A percentile compares a stretch with the other conserved stretches of the same genome.
phyloP scores from a whole-genome alignment of 768 basidiomycete species.

The Termitomyces sp. region DNA sequence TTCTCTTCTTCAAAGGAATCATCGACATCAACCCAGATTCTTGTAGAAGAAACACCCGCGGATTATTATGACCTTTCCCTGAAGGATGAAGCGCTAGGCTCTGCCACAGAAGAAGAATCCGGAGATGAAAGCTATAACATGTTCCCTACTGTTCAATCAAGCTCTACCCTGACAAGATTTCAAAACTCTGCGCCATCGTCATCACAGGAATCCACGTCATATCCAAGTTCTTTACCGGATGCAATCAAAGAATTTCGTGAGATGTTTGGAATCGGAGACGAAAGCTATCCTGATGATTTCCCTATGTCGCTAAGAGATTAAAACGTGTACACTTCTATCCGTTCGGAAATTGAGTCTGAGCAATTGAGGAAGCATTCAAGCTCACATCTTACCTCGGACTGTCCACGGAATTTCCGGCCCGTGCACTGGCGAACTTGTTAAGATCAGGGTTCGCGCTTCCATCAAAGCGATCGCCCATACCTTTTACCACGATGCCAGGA shows the following conservation, averaged over 20 bases:
- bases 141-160: slow-evolving; percentile 1
- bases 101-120: slow-evolving; percentile 34
- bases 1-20: not conserved
- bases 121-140: slow-evolving; percentile 21
- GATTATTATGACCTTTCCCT: slow-evolving; percentile 12
- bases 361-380: not conserved
- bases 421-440: not conserved
- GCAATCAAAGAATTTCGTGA: slow-evolving; percentile 36
- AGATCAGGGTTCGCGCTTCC: not conserved
- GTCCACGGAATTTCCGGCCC: slow-evolving; percentile 1
- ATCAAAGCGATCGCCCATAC: slow-evolving; percentile 2
- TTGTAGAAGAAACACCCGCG: slow-evolving; percentile 9
- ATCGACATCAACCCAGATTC: slow-evolving; percentile 1
- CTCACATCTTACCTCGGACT: not conserved
- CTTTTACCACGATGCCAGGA: slow-evolving; percentile 33
- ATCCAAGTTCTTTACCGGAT: slow-evolving; percentile 27
- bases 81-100: slow-evolving; percentile 12
- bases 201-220: slow-evolving; percentile 2
- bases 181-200: slow-evolving; percentile 1
- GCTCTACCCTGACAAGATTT: not conserved
- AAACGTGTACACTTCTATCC: not conserved
- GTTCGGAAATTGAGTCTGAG: not conserved
- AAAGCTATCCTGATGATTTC: slow-evolving; percentile 38
- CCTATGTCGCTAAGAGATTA: slow-evolving; percentile 28
- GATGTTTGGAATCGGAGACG: slow-evolving; percentile 36